phyloP scores from a whole-genome alignment of 345 rosid species.

The Citrus medica region DNA sequence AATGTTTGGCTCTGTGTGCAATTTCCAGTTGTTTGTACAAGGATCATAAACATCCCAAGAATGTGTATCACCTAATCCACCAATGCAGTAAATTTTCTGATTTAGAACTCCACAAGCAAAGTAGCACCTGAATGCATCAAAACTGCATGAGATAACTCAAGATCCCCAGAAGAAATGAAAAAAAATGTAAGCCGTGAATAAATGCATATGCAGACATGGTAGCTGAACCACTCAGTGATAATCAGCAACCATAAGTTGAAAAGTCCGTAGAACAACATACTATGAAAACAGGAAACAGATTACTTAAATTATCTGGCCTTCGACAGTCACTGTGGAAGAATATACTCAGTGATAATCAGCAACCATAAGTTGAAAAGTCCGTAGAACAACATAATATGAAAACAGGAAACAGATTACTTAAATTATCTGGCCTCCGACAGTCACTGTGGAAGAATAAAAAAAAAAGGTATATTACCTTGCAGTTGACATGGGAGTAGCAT shows the following conservation, averaged over 20 bases:
- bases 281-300: not conserved
- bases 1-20: constrained; percentile 33
- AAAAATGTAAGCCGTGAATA: not conserved
- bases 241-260: not conserved
- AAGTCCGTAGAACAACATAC: not conserved
- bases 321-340: not conserved
- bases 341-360: not conserved
- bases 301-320: not conserved
- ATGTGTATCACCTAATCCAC: constrained; percentile 43
- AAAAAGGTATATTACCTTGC: constrained; percentile 39
- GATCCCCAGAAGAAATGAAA: not conserved
- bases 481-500: constrained; percentile 50
- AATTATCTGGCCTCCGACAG: not conserved
- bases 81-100: constrained; percentile 64
- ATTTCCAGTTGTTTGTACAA: constrained; percentile 38
- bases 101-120: constrained; percentile 66
- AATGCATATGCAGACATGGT: not conserved
- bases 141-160: not conserved
- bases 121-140: constrained; percentile 53
- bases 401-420: not conserved
- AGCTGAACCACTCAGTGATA: not conserved
- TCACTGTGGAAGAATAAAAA: not conserved
- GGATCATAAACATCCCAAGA: constrained; percentile 73
- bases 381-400: not conserved
- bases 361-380: not conserved